phyloP scores from a whole-genome alignment of 352 stramenopile genomes.

The Pythium myriotylum region DNA sequence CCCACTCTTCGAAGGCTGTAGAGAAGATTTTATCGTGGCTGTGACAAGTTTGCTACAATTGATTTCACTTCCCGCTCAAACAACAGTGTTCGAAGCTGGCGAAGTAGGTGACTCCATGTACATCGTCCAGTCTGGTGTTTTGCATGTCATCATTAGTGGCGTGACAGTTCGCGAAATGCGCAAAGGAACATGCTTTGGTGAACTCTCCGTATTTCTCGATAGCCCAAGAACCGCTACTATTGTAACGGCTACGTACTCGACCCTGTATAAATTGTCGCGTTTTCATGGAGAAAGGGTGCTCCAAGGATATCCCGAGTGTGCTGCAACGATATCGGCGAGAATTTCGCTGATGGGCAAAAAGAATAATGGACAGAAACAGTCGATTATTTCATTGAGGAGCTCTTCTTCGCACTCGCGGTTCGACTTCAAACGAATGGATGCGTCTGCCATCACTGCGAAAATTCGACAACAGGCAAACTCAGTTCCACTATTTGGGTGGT shows the following conservation, averaged over 20 bases:
- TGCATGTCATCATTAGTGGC: constrained; percentile 57
- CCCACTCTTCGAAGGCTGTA: constrained; percentile 61
- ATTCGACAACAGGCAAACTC: constrained; percentile 3
- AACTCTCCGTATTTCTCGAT: constrained; percentile 71
- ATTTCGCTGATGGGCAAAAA: constrained; percentile 25
- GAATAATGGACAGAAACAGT: background rate
- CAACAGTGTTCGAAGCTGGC: constrained; percentile 51
- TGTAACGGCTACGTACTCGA: constrained; percentile 62
- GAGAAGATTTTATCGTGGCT: constrained; percentile 54
- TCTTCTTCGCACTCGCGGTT: constrained; percentile 15
- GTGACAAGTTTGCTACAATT: constrained; percentile 70
- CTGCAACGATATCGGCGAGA: constrained; percentile 31
- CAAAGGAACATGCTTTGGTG: constrained; percentile 71
- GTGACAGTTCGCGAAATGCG: constrained; percentile 71
- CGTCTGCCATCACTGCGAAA: constrained; percentile 7
- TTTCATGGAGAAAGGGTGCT: constrained; percentile 63
- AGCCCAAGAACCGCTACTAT: constrained; percentile 56
- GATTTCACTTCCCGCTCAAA: constrained; percentile 60
- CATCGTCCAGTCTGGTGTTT: constrained; percentile 71
- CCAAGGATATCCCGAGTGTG: constrained; percentile 52
- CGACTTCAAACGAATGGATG: constrained; percentile 22
- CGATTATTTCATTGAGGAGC: background rate
- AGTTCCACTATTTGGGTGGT: constrained; percentile 7
- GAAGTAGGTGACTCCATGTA: constrained; percentile 77
- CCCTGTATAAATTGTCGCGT: constrained; percentile 68